These are phyloP conservation scores for Penicillium freii DNA, from an alignment of 2,329 filamentous ascomycete species.

Conservation along the genomic window DNA sequence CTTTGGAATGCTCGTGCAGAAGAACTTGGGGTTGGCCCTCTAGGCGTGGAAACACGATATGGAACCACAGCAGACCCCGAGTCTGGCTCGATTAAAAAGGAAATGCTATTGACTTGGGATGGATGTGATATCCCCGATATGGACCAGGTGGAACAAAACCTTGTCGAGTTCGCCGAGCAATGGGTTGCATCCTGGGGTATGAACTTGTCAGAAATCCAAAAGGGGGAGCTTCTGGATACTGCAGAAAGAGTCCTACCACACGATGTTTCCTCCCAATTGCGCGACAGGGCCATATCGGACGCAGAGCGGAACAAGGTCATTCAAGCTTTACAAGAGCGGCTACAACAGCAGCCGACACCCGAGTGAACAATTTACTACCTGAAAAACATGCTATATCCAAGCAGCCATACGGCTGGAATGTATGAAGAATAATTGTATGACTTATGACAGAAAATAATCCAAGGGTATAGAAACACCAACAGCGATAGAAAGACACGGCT, in stretches of 20 bases:
- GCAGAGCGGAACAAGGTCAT: conserved; percentile 23
- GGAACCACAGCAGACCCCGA: conserved; percentile 12
- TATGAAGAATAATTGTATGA: conserved; percentile 1
- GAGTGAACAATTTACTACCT: neutral
- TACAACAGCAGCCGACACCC: neutral
- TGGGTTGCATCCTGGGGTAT: conserved; percentile 34
- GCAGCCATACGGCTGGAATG: neutral
- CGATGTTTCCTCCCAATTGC: conserved; percentile 7
- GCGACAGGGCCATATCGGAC: conserved; percentile 19
- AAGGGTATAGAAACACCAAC: conserved; percentile 24
- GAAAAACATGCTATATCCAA: neutral
- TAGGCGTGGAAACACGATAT: conserved; percentile 42
- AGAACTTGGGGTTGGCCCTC: conserved; percentile 37
- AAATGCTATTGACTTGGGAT: conserved; percentile 38
- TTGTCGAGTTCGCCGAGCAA: conserved; percentile 23
- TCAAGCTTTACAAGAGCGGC: conserved; percentile 13
- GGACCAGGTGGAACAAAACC: conserved; percentile 31
- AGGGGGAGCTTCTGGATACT: conserved; percentile 28
- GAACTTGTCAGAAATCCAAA: conserved; percentile 15
- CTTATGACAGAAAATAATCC: conserved; percentile 16
- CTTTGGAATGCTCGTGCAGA: conserved; percentile 47
- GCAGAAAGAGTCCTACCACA: conserved; percentile 30
- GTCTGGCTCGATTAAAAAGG: conserved; percentile 21
- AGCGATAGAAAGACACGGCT: conserved; percentile 3
- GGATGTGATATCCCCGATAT: conserved; percentile 35